Base-by-base conservation (phyloP, 2,329 filamentous ascomycete species). In the Shiraia bambusicola region DNA sequence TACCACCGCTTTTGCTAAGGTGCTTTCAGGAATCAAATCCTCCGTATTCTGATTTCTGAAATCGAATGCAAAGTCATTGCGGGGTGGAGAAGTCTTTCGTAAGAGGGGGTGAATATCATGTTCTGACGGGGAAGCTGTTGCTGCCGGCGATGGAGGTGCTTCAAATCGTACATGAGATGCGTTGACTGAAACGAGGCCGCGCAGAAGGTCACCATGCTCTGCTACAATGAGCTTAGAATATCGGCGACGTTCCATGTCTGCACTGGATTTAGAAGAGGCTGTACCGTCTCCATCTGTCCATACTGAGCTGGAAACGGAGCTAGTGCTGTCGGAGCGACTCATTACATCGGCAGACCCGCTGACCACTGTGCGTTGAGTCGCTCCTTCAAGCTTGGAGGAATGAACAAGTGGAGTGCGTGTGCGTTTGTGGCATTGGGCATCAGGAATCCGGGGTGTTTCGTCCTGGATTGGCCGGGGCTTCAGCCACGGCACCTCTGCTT, bases 251-350 rank as follows among this genome's bases (percentile, higher is more conserved):
- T 54, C 58, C 4, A 40, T 50, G 19, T 49, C 45, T 2, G 52
- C 45, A 31, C 63, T 67, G 2, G 61, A 63, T 19, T 56, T 54
- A 7, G 65, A 67, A 3, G 63, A 66, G 2, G 47, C 37, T 7
- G 50, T 54, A 32, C 62, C 65, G 28, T 39, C 55, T 2, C 49
- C 42, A 29, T 64, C 63, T 19, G 61, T 67, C 61, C 60, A 68
- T 9, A 58, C 34, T 8, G 59, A 57, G 38, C 52, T 63, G 12
- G 51, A 42, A 5, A 41, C 39, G 2, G 59, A 64, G 13, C 46
- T 58, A 3, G 56, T 55, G 37, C 63, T 66, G 10, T 61, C 57
- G 4, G 61, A 59, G 1, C 59, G 63, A 34, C 51, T 57, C 17
- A 58, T 50, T 27, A 37, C 11, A 25, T 49, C 40, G 3, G 28